Percentiles rank a stretch among this genome's conserved stretches.
phyloP scores from a whole-genome alignment of 2,329 filamentous ascomycete species.

The Aureobasidium pullulans region DNA sequence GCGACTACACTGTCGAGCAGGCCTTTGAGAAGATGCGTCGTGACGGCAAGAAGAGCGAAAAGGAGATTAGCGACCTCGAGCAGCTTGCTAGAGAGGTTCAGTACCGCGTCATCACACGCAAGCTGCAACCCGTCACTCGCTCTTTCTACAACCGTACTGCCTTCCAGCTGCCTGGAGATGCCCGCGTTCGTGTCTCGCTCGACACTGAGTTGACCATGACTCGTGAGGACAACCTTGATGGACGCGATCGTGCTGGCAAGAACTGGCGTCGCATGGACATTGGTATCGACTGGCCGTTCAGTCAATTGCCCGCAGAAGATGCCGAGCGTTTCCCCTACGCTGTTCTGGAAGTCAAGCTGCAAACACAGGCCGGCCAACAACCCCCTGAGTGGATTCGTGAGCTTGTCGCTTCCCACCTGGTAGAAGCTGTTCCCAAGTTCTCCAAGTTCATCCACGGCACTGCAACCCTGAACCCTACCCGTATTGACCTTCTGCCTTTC shows the following conservation, averaged over 20 bases:
- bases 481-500: conserved; percentile 85
- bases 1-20: conserved; percentile 73
- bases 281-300: conserved; percentile 91
- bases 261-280: conserved; percentile 98
- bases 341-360: conserved; percentile 92
- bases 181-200: conserved; percentile 89
- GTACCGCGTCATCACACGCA: conserved; percentile 82
- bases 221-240: conserved; percentile 91
- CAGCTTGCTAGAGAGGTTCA: conserved; percentile 86
- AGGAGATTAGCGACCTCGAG: conserved; percentile 86
- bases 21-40: conserved; percentile 96
- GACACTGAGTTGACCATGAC: conserved; percentile 95
- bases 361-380: conserved; percentile 91
- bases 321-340: conserved; percentile 92
- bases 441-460: conserved; percentile 98
- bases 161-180: conserved; percentile 94
- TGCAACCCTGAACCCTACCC: conserved; percentile 75
- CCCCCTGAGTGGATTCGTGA: conserved; percentile 95
- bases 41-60: conserved; percentile 87
- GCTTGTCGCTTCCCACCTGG: conserved; percentile 83
- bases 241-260: conserved; percentile 63
- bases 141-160: conserved; percentile 98
- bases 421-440: conserved; percentile 98
- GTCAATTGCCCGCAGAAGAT: conserved; percentile 76
- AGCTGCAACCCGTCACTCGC: conserved; percentile 80